These are phyloP conservation scores for Xylaria longipes DNA, from an alignment of 495 filamentous ascomycete genomes.

Conservation along the genomic window DNA sequence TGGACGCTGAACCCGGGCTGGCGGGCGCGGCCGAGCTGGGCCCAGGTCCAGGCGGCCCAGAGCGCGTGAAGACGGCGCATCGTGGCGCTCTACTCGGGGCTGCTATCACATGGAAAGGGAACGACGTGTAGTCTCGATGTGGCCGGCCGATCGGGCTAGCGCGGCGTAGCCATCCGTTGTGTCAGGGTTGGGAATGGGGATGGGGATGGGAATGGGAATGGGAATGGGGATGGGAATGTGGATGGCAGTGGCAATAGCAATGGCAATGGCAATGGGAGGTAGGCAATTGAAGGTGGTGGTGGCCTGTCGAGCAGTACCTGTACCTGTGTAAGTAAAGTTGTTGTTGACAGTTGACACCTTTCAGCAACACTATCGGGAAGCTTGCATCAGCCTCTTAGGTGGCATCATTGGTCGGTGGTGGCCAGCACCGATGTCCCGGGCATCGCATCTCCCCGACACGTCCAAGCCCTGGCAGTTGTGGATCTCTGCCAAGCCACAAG, in stretches of 20 bases:
- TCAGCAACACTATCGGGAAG: not conserved
- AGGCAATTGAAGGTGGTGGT: not conserved
- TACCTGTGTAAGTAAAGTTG: not conserved
- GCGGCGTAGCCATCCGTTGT: constrained; percentile 2
- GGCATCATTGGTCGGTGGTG: not conserved
- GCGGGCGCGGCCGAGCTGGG: constrained; percentile 49
- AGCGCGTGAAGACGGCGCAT: constrained; percentile 56
- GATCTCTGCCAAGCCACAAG: not conserved
- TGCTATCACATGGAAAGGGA: constrained; percentile 39
- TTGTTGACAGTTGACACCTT: not conserved
- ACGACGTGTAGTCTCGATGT: constrained; percentile 1
- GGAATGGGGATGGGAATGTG: not conserved
- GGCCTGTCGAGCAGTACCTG: too few relatives aligned
- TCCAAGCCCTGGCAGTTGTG: not conserved
- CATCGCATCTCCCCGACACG: not conserved
- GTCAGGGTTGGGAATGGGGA: not conserved
- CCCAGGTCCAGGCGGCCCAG: constrained; percentile 36
- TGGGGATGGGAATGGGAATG: not conserved
- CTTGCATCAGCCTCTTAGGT: constrained; percentile 11
- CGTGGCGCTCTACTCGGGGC: constrained; percentile 46
- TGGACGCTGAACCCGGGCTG: constrained; percentile 67
- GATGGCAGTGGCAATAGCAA: too few relatives aligned
- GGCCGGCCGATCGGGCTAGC: constrained; percentile 4
- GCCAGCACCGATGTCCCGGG: constrained; percentile 18
- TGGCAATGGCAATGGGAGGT: too few relatives aligned